A percentile compares a stretch with the other conserved stretches of the same genome.
These are phyloP conservation scores for Buxus sempervirens DNA, from an alignment of 164 flowering plant species.

Conservation along the genomic window DNA sequence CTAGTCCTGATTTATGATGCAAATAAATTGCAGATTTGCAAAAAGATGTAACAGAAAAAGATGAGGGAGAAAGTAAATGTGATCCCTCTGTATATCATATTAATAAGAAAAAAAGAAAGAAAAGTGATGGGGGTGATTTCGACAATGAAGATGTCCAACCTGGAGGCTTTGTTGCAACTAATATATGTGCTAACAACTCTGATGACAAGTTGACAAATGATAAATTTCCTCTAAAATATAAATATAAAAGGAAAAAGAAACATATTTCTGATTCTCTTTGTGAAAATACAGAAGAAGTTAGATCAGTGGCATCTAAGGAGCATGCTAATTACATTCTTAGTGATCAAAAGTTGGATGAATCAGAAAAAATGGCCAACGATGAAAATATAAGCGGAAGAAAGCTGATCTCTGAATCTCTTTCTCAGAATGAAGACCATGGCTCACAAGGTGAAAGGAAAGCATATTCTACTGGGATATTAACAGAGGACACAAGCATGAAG, in stretches of 20 bases:
- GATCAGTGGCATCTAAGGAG: constrained; percentile 1
- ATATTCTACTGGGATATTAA: constrained; percentile 4
- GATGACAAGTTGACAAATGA: constrained; percentile 4
- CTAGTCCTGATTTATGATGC: constrained; percentile 11
- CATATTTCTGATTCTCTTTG: constrained; percentile 12
- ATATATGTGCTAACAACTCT: constrained; percentile 1
- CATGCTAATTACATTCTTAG: constrained; percentile 1
- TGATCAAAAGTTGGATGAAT: constrained; percentile 15
- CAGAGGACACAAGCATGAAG: constrained; percentile 10
- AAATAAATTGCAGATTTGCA: constrained; percentile 21
- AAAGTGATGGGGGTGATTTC: not conserved
- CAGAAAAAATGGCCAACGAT: constrained; percentile 26
- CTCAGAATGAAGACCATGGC: constrained; percentile 12
- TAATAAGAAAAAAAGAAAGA: constrained; percentile 15
- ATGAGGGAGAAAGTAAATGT: not conserved
- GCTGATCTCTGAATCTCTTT: constrained; percentile 20
- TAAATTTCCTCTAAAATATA: constrained; percentile 14
- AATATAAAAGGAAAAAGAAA: constrained; percentile 31
- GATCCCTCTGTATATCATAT: constrained; percentile 2
- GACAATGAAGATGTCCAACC: not conserved
- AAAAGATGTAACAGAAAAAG: constrained; percentile 1
- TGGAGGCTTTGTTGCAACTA: not conserved
- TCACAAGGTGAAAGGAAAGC: constrained; percentile 1
- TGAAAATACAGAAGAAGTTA: constrained; percentile 6
- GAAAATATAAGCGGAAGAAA: constrained; percentile 45